Conservation (phyloP, 2,329 filamentous ascomycete genomes). For the Knoxdaviesia capensis region DNA sequence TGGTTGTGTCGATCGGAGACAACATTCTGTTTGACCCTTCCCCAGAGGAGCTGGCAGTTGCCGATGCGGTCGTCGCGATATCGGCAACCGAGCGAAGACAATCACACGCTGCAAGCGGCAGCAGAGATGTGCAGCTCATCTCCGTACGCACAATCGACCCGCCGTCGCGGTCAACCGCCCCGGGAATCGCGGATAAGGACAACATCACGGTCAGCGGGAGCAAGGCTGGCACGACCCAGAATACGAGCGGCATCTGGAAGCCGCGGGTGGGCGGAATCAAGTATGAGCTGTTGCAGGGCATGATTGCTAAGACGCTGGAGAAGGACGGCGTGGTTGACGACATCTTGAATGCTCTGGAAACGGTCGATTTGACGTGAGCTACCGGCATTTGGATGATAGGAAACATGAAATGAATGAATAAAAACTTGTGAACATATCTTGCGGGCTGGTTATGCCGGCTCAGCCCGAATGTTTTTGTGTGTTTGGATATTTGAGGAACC, state of each 20-base stretch:
- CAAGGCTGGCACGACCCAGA: slow-evolving; percentile 13
- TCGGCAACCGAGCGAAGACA: slow-evolving; percentile 40
- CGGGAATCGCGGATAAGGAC: slow-evolving; percentile 43
- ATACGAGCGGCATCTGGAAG: slow-evolving; percentile 57
- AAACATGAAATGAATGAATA: no score
- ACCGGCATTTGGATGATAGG: no score
- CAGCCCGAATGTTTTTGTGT: no score
- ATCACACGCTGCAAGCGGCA: slow-evolving; percentile 7
- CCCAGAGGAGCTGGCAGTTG: slow-evolving; percentile 80
- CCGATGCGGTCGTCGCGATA: slow-evolving; percentile 72
- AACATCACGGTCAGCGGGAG: slow-evolving; percentile 34
- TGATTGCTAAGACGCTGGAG: slow-evolving; percentile 59
- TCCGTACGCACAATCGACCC: slow-evolving; percentile 57
- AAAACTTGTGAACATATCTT: no score
- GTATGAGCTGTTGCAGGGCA: slow-evolving; percentile 47
- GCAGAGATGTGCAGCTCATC: slow-evolving; percentile 32
- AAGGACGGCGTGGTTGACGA: slow-evolving; percentile 69
- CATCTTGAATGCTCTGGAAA: slow-evolving; percentile 62
- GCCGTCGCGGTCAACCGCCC: slow-evolving; percentile 51
- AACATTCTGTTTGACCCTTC: slow-evolving; percentile 91
- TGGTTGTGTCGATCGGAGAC: slow-evolving; percentile 68
- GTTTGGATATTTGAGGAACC: no score
- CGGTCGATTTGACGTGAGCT: slow-evolving; percentile 42
- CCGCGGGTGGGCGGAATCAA: slow-evolving; percentile 70
- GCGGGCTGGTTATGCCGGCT: no score